Base-by-base conservation (phyloP, 2,329 filamentous ascomycete species). In the Colletotrichum navitas region DNA sequence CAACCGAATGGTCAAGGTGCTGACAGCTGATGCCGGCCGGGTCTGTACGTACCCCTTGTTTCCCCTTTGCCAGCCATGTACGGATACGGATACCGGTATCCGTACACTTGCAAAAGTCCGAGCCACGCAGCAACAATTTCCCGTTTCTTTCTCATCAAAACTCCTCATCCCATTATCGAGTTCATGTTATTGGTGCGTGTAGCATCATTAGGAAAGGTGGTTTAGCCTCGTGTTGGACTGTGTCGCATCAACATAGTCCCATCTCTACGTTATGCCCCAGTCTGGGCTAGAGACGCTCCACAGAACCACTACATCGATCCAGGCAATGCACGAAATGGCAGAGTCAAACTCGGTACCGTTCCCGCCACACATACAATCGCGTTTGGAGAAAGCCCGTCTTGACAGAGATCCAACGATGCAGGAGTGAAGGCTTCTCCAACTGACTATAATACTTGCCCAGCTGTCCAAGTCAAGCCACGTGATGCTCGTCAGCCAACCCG, bases 381-480 rank as follows among this genome's bases (percentile, higher is more conserved):
- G 5, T 43, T 24, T 24, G n/a, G 29, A 41, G 36, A 26, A 24
- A 8, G 34, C 8, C n/a, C 18, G 14, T 16, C 16, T 26, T 43
- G 55, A 12, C 7, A 26, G 55, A 29, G 7, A 58, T 29, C 34
- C 54, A 60, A 49, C 32, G 18, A 49, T n/a, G 2, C n/a, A 61
- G 26, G 29, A 36, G 32, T 49, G 24, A 62, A 39, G 18, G 21
- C 49, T 11, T 14, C 24, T n/a, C 29, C n/a, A 26, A 47, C 58
- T 21, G 54, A 36, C 34, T 49, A 32, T 29, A 34, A 32, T 29
- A 34, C 55, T 34, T 49, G 41, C 58, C 68, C 52, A 29, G 16
- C 52, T 21, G 41, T 56, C 49, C 56, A 55, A 71, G 43, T 52
- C 58, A 45, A 41, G 60, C 65, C 69, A 72, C 69, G 69, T 69